These are phyloP conservation scores for Haplographium delicatum DNA, from an alignment of 495 filamentous ascomycete species.

Conservation along the genomic window DNA sequence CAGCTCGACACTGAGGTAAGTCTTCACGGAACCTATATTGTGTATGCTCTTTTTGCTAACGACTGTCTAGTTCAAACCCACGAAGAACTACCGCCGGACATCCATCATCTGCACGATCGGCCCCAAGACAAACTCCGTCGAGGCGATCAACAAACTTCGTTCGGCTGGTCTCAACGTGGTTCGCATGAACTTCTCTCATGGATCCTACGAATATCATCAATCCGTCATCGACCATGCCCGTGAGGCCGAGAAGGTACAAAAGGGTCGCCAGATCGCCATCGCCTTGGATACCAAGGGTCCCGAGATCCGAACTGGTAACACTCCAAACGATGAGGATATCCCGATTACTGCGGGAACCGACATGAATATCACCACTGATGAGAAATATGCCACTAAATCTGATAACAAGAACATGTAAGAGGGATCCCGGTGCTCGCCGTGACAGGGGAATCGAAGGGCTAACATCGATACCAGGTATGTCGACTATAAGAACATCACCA, in stretches of 20 bases:
- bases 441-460: neutral
- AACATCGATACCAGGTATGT: constrained; percentile 62
- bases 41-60: neutral
- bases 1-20: constrained; percentile 41
- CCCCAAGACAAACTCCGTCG: constrained; percentile 96
- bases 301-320: constrained; percentile 97
- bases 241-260: constrained; percentile 66
- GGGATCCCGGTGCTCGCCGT: neutral
- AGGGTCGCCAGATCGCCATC: constrained; percentile 88
- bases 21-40: neutral
- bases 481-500: constrained; percentile 99
- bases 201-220: constrained; percentile 93
- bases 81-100: constrained; percentile 85
- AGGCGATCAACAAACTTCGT: constrained; percentile 91
- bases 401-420: constrained; percentile 90
- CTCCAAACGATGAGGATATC: constrained; percentile 73
- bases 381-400: constrained; percentile 79
- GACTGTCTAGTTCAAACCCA: constrained; percentile 71
- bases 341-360: constrained; percentile 77
- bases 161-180: constrained; percentile 90
- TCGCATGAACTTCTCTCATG: constrained; percentile 99
- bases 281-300: constrained; percentile 98
- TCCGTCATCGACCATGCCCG: constrained; percentile 94
- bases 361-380: constrained; percentile 95
- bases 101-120: constrained; percentile 99